Conservation (phyloP, 306 rosid species). For the Vigna mungo region DNA sequence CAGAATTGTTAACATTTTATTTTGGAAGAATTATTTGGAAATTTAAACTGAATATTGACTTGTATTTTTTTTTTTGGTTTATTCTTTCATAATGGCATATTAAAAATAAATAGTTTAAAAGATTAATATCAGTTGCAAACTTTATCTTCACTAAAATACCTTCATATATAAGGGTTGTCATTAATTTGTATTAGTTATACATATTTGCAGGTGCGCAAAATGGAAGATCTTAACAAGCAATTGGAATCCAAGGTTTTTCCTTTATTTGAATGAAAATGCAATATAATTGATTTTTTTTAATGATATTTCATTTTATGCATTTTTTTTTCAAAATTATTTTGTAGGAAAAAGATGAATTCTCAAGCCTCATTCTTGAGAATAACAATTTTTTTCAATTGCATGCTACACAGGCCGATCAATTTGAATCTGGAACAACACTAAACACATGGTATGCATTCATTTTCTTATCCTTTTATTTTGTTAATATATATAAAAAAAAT, state of each 20-base stretch:
- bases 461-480: conserved; percentile 2
- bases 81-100: too few relatives aligned
- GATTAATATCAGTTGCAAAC: too few relatives aligned
- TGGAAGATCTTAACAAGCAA: conserved; percentile 58
- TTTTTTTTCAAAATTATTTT: conserved; percentile 40
- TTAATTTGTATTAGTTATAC: background rate
- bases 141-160: too few relatives aligned
- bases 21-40: too few relatives aligned
- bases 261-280: conserved; percentile 6
- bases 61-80: too few relatives aligned
- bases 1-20: background rate
- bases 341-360: conserved; percentile 44
- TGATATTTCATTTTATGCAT: background rate
- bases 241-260: conserved; percentile 66
- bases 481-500: background rate
- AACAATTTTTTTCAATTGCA: conserved; percentile 25
- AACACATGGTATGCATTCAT: conserved; percentile 37
- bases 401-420: conserved; percentile 27
- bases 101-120: too few relatives aligned
- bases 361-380: background rate
- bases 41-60: too few relatives aligned
- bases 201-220: conserved; percentile 55
- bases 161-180: too few relatives aligned
- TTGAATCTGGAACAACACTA: conserved; percentile 29
- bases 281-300: background rate